Base-by-base conservation (phyloP, 2,329 filamentous ascomycete genomes). In the Cladosporium colombiae region DNA sequence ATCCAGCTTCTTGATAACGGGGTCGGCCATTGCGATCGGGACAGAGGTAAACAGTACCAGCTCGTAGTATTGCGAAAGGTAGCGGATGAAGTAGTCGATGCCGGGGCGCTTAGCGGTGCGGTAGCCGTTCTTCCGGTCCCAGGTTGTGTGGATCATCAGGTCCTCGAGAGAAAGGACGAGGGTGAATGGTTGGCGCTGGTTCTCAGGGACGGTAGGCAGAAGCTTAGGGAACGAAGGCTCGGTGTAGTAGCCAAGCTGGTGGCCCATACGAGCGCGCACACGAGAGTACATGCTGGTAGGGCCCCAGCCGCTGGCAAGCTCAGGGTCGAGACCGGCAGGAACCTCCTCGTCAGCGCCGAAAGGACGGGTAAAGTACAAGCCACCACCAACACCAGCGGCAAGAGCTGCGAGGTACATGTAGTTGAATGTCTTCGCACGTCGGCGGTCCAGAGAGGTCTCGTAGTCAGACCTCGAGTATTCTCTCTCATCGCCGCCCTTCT, bases 41-140 rank as follows among this genome's bases (percentile, higher is more conserved):
- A 95, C 89, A 46, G 87, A 91, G 35, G 95, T 99, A 82, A 98
- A 99, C 70, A 99, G 88, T 62, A 98, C 95, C 64, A 99, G 84
- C 79, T 99, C 95, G 77, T 97, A 99, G 84, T 99, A 98, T 79
- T 97, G 93, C 80, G 91, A 94, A 58, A 99, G 86, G 78, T 99
- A 99, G 75, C 92, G 91, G 69, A 99, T 82, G 82, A 99, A 99
- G 82, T 99, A 99, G 81, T 99, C 95, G 68, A 96, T 87, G 55
- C 95, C 95, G 40, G 95, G 95, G 59, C 95, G 88, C 83, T 99
- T 99, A 31, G 95, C 95, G 68, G 96, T 86, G 71, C 94, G 88
- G 93, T 95, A 99, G 66, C 95, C 95, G 75, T 97, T 91, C 77
- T 98, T 92, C 65, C 94, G 88, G 27, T 88, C 87, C 95, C 95